These are phyloP conservation scores for Leucaena leucocephala DNA, from an alignment of 306 rosid genomes.

Conservation along the genomic window DNA sequence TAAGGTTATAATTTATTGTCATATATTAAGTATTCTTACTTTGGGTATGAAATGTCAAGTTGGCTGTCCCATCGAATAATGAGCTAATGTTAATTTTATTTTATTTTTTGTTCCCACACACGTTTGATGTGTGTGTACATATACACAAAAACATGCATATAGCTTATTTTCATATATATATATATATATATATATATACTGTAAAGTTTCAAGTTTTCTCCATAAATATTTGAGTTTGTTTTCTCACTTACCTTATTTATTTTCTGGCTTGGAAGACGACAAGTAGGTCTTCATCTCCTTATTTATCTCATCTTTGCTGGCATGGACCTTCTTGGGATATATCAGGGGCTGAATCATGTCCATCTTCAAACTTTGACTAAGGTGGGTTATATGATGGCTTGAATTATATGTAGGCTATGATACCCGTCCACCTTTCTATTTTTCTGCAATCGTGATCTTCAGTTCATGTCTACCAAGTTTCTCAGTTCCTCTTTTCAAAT, in stretches of 20 bases:
- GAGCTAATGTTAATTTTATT: neutral
- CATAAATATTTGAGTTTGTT: slow-evolving; percentile 13
- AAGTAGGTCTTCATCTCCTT: slow-evolving; percentile 61
- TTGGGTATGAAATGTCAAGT: slow-evolving; percentile 21
- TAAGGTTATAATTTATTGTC: slow-evolving; percentile 54
- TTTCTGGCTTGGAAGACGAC: slow-evolving; percentile 53
- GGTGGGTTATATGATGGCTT: slow-evolving; percentile 54
- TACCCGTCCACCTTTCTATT: neutral
- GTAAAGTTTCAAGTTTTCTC: slow-evolving; percentile 16
- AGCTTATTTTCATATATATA: no score
- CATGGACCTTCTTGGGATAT: slow-evolving; percentile 84
- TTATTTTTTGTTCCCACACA: no score
- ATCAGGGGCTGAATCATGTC: slow-evolving; percentile 80
- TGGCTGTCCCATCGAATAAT: neutral
- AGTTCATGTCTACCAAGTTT: neutral
- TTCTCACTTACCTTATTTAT: slow-evolving; percentile 38
- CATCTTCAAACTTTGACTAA: slow-evolving; percentile 89
- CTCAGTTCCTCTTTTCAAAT: neutral
- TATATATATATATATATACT: no score
- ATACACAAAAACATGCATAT: no score
- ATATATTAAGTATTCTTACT: neutral
- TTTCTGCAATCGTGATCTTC: neutral
- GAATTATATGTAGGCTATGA: neutral
- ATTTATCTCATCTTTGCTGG: slow-evolving; percentile 80
- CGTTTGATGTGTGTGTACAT: neutral